A percentile compares a stretch with the other conserved stretches of the same genome.
Conservation (phyloP, 2,329 filamentous ascomycete genomes). For the Decorospora gaudefroyi region DNA sequence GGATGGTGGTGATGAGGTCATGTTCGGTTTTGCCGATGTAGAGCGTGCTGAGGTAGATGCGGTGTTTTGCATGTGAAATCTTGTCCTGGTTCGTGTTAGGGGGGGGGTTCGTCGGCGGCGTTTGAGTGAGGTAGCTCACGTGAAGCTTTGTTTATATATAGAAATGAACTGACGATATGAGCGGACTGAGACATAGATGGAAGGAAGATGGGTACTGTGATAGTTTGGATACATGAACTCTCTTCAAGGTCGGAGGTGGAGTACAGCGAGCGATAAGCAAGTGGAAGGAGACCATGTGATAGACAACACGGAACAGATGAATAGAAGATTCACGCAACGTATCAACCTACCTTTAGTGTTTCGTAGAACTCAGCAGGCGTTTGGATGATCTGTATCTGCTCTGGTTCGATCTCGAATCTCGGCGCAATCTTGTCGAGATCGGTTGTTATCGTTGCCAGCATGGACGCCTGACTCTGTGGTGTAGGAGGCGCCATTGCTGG, state of each 20-base stretch:
- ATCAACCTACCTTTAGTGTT: conserved; percentile 75
- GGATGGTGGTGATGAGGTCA: conserved; percentile 81
- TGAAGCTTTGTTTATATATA: too few relatives aligned
- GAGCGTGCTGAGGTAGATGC: conserved; percentile 91
- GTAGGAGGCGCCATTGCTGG: conserved; percentile 33
- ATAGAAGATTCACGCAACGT: too few relatives aligned
- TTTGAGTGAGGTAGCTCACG: conserved; percentile 4
- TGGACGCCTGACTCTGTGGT: conserved; percentile 56
- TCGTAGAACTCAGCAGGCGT: conserved; percentile 90
- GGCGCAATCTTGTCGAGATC: conserved; percentile 90
- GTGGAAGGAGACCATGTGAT: too few relatives aligned
- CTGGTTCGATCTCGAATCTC: conserved; percentile 82
- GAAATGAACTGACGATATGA: neutral
- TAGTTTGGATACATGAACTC: too few relatives aligned
- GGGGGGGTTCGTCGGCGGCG: too few relatives aligned
- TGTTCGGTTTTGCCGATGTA: conserved; percentile 94
- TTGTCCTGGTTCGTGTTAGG: conserved; percentile 56
- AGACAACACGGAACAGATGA: neutral
- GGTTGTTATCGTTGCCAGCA: conserved; percentile 64
- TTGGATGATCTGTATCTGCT: conserved; percentile 76
- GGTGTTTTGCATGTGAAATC: conserved; percentile 75
- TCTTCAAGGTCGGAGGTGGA: too few relatives aligned
- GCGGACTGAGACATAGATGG: too few relatives aligned
- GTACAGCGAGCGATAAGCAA: neutral
- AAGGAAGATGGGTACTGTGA: too few relatives aligned